Evolutionary conservation across 768 basidiomycete genomes (phyloP), one percentile per base, ranked within the genome.

Genomic region (Collybiopsis luxurians): DNA sequence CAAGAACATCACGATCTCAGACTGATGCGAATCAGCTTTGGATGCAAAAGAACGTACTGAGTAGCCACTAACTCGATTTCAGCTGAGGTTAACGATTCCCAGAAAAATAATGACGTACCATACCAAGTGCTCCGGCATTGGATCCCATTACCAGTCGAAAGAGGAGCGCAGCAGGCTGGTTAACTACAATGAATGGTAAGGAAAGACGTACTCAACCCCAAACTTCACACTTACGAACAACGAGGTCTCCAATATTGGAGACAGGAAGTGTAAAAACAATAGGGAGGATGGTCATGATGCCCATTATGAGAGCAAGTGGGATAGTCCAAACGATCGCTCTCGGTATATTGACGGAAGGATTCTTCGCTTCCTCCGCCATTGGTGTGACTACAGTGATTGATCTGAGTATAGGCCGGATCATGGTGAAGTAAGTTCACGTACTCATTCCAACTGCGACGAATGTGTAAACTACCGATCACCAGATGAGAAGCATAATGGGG

Each of bases 321-420:
- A 84, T 69, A 0, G 79, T 80, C 71, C 76, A 78, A 11, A 76
- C 69, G 28, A 87, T 76, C 1, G 84, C 85, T 40, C 69, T 69
- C 0, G 85, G 85, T 11, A 87, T 74, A 53, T 84, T 76, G 12
- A 73, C 63, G 2, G 79, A 73, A 0, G 85, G 86, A 52, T 84
- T 73, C 47, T 79, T 78, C 1, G 86, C 85, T 66, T 88, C 85
- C 63, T 87, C 86, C 2, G 85, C 81, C 80, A 88, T 81, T 59
- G 81, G 84, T 15, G 84, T 75, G 38, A 86, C 82, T 84, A n/a
- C n/a, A n/a, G n/a, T 46, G 30, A 26, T 24, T 7, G 17, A 24
- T 34, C 26, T 24, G 6, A 28, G 30, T 59, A 19, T 5, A 23
- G 38, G 45, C 11, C 31, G 6, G 15, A 46, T 7, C 38, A 10